These are phyloP conservation scores for Yarrowia deformans DNA, from an alignment of 805 yeast species.

Conservation along the genomic window DNA sequence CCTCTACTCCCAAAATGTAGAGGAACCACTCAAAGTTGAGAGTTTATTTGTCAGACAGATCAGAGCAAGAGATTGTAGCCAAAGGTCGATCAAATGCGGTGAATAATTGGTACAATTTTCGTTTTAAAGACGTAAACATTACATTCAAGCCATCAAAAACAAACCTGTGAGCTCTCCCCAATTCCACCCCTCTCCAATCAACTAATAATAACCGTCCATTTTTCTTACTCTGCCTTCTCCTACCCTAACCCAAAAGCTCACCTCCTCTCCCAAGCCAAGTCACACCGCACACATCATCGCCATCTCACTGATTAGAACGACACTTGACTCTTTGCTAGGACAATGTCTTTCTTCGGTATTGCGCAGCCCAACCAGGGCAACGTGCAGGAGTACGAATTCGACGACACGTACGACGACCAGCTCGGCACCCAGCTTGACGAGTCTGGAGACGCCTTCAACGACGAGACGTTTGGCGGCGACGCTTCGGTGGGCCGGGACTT, in stretches of 20 bases:
- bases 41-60: not conserved
- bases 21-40: constrained; percentile 9
- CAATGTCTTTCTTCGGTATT: constrained; percentile 29
- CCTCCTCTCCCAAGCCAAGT: too few relatives aligned
- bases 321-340: not conserved
- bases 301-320: not conserved
- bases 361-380: constrained; percentile 29
- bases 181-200: too few relatives aligned
- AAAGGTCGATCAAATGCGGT: not conserved
- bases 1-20: too few relatives aligned
- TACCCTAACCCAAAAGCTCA: constrained; percentile 14
- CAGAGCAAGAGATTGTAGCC: not conserved
- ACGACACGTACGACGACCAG: constrained; percentile 82
- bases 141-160: too few relatives aligned
- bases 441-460: constrained; percentile 80
- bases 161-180: too few relatives aligned
- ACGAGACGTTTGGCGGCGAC: constrained; percentile 73
- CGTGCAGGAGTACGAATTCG: constrained; percentile 65
- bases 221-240: too few relatives aligned
- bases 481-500: constrained; percentile 66
- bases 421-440: constrained; percentile 69
- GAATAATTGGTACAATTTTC: too few relatives aligned
- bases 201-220: too few relatives aligned
- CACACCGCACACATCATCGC: not conserved
- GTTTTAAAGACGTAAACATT: too few relatives aligned